Evolutionary conservation across 208 protist genomes (phyloP).

Genomic region (Crithidia mellificae): DNA sequence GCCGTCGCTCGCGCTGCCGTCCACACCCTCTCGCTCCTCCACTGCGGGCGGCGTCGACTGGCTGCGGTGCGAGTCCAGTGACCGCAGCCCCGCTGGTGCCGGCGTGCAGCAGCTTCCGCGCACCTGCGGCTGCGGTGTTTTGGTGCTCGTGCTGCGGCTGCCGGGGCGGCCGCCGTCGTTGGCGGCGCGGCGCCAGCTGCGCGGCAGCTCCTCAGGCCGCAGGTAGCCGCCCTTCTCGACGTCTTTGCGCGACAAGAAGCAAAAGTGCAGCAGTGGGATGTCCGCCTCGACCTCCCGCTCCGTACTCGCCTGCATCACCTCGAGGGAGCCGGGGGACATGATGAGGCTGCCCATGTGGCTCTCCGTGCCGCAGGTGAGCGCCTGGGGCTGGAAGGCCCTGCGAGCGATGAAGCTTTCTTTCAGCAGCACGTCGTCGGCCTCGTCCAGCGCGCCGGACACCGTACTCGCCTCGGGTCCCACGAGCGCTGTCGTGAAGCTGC

Average conservation of each 20-base stretch:
- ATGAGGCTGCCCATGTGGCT: conserved; percentile 30
- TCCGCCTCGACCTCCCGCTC: conserved; percentile 50
- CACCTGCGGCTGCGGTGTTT: not conserved
- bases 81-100: not conserved
- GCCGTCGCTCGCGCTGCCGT: not conserved
- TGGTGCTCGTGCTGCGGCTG: not conserved
- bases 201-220: conserved; percentile 15
- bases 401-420: conserved; percentile 40
- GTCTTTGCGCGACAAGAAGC: conserved; percentile 38
- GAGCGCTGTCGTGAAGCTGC: conserved; percentile 1
- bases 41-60: not conserved
- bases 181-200: not conserved
- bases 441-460: not conserved
- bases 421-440: conserved; percentile 21
- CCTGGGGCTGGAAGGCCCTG: conserved; percentile 35
- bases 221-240: conserved; percentile 21
- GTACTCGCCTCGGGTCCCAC: conserved; percentile 12
- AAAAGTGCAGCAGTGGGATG: conserved; percentile 57
- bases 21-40: not conserved
- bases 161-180: not conserved
- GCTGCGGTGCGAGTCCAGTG: not conserved
- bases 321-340: conserved; percentile 22
- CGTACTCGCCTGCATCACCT: conserved; percentile 19
- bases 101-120: conserved; percentile 5
- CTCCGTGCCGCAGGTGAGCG: conserved; percentile 30